Conservation (phyloP, 345 rosid species). For the Syzygium grande region DNA sequence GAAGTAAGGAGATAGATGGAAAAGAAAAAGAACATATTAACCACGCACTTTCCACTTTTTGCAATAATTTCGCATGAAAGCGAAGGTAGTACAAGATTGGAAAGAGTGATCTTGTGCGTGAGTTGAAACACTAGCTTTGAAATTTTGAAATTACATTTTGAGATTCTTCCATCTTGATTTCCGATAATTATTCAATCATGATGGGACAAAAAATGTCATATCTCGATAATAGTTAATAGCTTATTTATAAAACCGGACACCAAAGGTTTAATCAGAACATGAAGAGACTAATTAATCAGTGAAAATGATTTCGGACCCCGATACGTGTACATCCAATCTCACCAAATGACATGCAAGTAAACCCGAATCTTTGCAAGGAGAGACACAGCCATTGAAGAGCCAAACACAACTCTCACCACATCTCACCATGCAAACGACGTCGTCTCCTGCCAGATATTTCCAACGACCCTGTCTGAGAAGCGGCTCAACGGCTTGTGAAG, state of each 20-base stretch:
- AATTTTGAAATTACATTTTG: too few relatives aligned
- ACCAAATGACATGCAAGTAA: not conserved
- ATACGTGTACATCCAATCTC: not conserved
- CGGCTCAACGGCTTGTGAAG: not conserved
- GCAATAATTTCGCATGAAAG: not conserved
- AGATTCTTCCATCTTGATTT: not conserved
- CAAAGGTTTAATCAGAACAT: not conserved
- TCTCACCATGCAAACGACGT: not conserved
- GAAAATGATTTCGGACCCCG: not conserved
- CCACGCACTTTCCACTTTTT: not conserved
- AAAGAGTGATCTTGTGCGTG: not conserved
- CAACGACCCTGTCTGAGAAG: not conserved
- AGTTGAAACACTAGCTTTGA: not conserved
- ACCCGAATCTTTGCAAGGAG: not conserved
- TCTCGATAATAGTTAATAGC: fast-evolving
- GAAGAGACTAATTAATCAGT: not conserved
- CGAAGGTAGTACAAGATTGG: not conserved
- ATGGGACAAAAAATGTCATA: fast-evolving
- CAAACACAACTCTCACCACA: not conserved
- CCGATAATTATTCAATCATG: not conserved
- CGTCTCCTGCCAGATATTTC: not conserved
- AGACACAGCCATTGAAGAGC: not conserved
- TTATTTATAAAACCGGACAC: not conserved
- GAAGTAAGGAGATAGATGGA: not conserved
- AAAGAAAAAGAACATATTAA: not conserved